Evolutionary conservation across 495 filamentous ascomycete genomes (phyloP).

Genomic region (Xylaria castorea): DNA sequence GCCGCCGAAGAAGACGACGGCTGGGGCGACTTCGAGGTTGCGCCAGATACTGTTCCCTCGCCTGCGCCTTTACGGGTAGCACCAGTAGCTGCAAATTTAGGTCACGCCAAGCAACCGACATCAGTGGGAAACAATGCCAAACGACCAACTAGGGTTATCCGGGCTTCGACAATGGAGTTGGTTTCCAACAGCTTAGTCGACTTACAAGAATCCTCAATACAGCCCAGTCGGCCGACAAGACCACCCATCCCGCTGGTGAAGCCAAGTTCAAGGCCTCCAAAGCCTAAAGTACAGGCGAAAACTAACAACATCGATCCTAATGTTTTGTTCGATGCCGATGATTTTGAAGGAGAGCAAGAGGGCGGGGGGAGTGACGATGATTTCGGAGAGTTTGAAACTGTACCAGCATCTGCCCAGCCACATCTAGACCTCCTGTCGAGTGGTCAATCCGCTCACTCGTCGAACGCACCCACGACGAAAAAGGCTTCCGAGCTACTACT

Average conservation of each 20-base stretch:
- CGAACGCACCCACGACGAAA: constrained; percentile 30
- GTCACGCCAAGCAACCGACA: constrained; percentile 24
- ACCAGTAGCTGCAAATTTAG: constrained; percentile 21
- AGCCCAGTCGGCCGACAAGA: constrained; percentile 5
- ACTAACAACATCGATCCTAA: constrained; percentile 44
- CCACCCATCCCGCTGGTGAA: constrained; percentile 17
- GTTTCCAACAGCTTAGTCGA: constrained; percentile 53
- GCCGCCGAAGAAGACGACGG: constrained; percentile 59
- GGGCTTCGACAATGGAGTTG: constrained; percentile 53
- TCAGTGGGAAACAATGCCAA: constrained; percentile 2
- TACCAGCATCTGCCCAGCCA: constrained; percentile 33
- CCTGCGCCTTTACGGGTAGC: constrained; percentile 16
- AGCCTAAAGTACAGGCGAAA: constrained; percentile 16
- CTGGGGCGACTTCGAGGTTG: constrained; percentile 78
- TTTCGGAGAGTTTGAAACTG: constrained; percentile 59
- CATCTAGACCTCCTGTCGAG: constrained; percentile 29
- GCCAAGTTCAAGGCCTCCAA: constrained; percentile 22
- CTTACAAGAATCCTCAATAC: constrained; percentile 31
- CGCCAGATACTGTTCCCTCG: constrained; percentile 36
- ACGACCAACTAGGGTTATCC: constrained; percentile 40
- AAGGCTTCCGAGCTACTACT: constrained; percentile 38
- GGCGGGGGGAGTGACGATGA: constrained; percentile 50
- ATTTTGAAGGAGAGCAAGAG: constrained; percentile 49
- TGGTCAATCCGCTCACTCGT: constrained; percentile 25
- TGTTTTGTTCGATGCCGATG: constrained; percentile 58